These are phyloP conservation scores for Mycena sp. DNA, from an alignment of 1,284 basidiomycete species.

Conservation along the genomic window DNA sequence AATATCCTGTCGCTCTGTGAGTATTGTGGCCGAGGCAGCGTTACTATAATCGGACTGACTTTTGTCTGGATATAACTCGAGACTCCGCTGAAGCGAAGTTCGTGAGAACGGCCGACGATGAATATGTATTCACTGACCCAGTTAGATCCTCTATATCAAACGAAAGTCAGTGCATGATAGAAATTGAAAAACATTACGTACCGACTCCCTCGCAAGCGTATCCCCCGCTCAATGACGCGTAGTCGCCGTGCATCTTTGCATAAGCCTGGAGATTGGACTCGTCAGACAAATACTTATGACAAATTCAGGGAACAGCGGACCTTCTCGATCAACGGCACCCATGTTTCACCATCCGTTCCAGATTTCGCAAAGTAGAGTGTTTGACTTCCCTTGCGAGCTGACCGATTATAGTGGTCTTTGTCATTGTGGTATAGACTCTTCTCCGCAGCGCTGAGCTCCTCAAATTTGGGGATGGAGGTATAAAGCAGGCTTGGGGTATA, in stretches of 20 bases:
- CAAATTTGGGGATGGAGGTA: conserved; percentile 57
- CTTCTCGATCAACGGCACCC: conserved; percentile 65
- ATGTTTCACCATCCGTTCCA: conserved; percentile 56
- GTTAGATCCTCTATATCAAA: conserved; percentile 56
- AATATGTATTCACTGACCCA: conserved; percentile 46
- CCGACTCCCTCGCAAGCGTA: conserved; percentile 51
- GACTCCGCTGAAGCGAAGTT: conserved; percentile 6
- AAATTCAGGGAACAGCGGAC: not conserved
- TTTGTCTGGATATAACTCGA: conserved; percentile 20
- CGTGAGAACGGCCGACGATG: conserved; percentile 42
- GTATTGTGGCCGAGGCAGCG: not conserved
- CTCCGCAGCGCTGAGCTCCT: conserved; percentile 50
- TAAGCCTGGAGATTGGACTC: conserved; percentile 45
- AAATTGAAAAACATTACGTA: conserved; percentile 21
- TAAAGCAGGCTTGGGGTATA: conserved; percentile 18
- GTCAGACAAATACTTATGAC: not conserved
- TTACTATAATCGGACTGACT: not conserved
- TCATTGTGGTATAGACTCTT: conserved; percentile 57
- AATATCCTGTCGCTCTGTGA: conserved; percentile 46
- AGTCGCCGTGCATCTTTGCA: conserved; percentile 62
- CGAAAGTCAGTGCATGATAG: not conserved
- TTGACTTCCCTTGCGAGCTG: conserved; percentile 51
- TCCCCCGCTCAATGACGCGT: conserved; percentile 52
- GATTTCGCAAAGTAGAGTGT: conserved; percentile 59
- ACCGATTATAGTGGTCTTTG: conserved; percentile 54